Percentiles rank a stretch among this genome's conserved stretches.
phyloP scores from a whole-genome alignment of 2,329 filamentous ascomycete species.

The Penicillium sclerotiorum region DNA sequence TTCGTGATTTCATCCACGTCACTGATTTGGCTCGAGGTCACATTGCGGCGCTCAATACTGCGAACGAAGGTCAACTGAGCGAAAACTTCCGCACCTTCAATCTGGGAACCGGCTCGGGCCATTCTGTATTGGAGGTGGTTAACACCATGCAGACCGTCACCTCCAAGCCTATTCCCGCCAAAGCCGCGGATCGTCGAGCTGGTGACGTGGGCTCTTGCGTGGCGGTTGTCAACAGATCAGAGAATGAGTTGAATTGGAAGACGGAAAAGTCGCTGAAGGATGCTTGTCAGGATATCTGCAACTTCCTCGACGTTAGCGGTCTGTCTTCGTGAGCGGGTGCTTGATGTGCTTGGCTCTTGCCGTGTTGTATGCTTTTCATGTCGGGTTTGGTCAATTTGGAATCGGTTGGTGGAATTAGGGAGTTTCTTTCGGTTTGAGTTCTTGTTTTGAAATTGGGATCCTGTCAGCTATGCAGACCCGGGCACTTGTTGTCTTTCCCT shows the following conservation, averaged over 20 bases:
- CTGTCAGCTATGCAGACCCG: no score
- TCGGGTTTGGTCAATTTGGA: not conserved
- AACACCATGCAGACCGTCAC: conserved; percentile 43
- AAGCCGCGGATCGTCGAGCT: conserved; percentile 35
- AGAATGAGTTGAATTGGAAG: conserved; percentile 58
- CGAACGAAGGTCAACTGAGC: conserved; percentile 34
- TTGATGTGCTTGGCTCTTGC: no score
- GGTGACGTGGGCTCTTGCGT: conserved; percentile 46
- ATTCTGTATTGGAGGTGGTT: conserved; percentile 43
- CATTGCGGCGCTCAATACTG: conserved; percentile 58
- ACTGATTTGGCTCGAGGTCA: conserved; percentile 66
- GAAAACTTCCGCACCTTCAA: conserved; percentile 49
- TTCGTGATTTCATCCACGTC: conserved; percentile 70
- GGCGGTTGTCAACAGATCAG: conserved; percentile 37
- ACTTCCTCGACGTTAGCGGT: conserved; percentile 38
- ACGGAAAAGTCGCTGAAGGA: conserved; percentile 42
- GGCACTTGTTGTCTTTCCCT: no score
- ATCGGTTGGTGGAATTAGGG: not conserved
- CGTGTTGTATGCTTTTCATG: not conserved
- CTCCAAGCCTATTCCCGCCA: conserved; percentile 36
- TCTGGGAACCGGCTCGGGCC: conserved; percentile 41
- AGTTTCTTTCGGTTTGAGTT: not conserved
- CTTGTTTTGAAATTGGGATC: not conserved
- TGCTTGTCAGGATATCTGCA: conserved; percentile 42
- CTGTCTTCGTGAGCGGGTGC: conserved; percentile 23